Conservation (phyloP, 2,329 filamentous ascomycete genomes). For the Aspergillus japonicus region DNA sequence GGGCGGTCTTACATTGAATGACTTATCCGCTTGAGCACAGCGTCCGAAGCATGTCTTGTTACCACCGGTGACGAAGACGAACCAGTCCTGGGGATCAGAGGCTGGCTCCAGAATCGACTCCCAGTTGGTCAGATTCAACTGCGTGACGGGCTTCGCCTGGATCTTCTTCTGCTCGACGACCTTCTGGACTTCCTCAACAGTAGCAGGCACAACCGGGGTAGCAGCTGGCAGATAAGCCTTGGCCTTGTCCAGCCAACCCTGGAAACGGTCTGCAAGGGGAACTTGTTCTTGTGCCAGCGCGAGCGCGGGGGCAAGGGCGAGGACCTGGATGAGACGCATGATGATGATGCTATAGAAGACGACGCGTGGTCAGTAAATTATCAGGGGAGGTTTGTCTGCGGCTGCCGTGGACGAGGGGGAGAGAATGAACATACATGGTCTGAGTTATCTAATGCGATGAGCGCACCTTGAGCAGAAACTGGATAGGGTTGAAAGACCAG, state of each 20-base stretch:
- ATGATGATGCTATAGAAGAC: conserved; percentile 31
- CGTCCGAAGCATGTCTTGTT: conserved; percentile 64
- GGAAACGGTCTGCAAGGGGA: conserved; percentile 48
- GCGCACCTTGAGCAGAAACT: conserved; percentile 22
- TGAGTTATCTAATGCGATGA: conserved; percentile 9
- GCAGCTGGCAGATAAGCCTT: conserved; percentile 56
- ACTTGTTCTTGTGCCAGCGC: conserved; percentile 59
- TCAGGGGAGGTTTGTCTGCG: conserved; percentile 1
- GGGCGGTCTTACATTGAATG: conserved; percentile 46
- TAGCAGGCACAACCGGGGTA: conserved; percentile 32
- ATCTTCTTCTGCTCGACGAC: conserved; percentile 50
- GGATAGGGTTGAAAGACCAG: conserved; percentile 17
- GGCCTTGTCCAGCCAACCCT: conserved; percentile 52
- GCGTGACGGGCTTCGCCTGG: conserved; percentile 51
- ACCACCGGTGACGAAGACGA: conserved; percentile 61
- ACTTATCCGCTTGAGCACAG: conserved; percentile 55
- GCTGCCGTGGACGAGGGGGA: conserved; percentile 2
- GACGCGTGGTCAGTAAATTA: conserved; percentile 20
- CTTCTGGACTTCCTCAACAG: conserved; percentile 27
- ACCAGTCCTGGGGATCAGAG: conserved; percentile 52
- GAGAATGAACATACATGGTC: conserved; percentile 20
- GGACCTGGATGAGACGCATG: conserved; percentile 55
- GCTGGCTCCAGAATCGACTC: conserved; percentile 50
- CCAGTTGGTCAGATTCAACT: conserved; percentile 59
- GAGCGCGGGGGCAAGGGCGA: conserved; percentile 50